phyloP scores from a whole-genome alignment of 495 filamentous ascomycete genomes.

The Penicillium canescens region DNA sequence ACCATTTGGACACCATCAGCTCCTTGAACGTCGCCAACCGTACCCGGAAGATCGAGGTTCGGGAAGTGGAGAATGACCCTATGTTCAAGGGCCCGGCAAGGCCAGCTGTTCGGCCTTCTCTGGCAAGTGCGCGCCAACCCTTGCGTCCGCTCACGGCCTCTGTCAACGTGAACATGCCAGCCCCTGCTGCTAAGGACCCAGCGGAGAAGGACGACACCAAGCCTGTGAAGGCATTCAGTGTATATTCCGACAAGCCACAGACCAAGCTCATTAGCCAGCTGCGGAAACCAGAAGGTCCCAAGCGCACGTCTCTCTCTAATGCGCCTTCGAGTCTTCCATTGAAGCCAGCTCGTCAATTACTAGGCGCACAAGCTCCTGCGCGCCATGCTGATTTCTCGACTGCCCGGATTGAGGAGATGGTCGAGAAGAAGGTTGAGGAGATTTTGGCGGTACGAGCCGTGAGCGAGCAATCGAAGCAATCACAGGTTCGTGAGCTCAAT shows the following conservation, averaged over 20 bases:
- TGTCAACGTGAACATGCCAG: slow-evolving; percentile 58
- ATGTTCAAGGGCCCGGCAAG: slow-evolving; percentile 73
- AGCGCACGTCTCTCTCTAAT: slow-evolving; percentile 43
- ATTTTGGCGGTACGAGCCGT: slow-evolving; percentile 71
- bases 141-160: slow-evolving; percentile 67
- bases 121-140: slow-evolving; percentile 66
- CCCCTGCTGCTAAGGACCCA: slow-evolving; percentile 46
- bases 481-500: slow-evolving; percentile 59
- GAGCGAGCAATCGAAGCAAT: slow-evolving; percentile 47
- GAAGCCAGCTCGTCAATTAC: slow-evolving; percentile 28
- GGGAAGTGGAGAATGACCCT: slow-evolving; percentile 91
- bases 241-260: slow-evolving; percentile 72
- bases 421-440: slow-evolving; percentile 87
- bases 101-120: slow-evolving; percentile 39
- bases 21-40: slow-evolving; percentile 94
- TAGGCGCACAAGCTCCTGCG: slow-evolving; percentile 27
- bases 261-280: slow-evolving; percentile 38
- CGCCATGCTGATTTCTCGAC: slow-evolving; percentile 58
- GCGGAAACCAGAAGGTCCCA: slow-evolving; percentile 39
- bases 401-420: slow-evolving; percentile 83
- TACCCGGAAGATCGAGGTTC: slow-evolving; percentile 94
- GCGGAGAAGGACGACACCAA: slow-evolving; percentile 59
- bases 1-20: slow-evolving; percentile 91
- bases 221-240: slow-evolving; percentile 76
- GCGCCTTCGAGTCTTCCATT: slow-evolving; percentile 25